These are phyloP conservation scores for Phyllosticta citribraziliensis DNA, from an alignment of 2,329 filamentous ascomycete species.

Conservation along the genomic window DNA sequence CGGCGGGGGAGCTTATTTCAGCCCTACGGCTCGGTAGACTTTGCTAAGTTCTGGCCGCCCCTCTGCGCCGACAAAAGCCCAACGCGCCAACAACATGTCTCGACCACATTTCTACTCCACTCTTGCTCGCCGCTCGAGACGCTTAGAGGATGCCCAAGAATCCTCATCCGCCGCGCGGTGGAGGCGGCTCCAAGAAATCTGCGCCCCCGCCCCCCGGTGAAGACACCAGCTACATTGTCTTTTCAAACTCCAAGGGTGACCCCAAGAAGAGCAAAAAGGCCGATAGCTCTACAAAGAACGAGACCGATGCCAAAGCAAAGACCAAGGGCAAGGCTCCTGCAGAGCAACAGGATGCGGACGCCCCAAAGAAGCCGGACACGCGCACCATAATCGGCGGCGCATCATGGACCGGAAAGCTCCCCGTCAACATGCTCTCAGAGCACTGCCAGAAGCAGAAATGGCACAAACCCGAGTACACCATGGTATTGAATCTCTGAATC, in stretches of 20 bases:
- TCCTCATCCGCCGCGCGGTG: constrained; percentile 36
- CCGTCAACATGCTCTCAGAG: constrained; percentile 85
- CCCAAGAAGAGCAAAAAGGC: constrained; percentile 31
- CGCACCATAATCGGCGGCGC: constrained; percentile 81
- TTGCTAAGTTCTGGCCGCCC: neutral
- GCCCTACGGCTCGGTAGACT: constrained; percentile 3
- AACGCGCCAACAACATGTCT: constrained; percentile 2
- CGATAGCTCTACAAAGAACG: constrained; percentile 11
- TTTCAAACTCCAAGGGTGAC: constrained; percentile 34
- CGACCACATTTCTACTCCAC: constrained; percentile 2
- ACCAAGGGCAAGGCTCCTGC: constrained; percentile 24
- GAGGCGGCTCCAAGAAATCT: constrained; percentile 28
- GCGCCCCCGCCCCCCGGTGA: constrained; percentile 20
- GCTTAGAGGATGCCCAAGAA: constrained; percentile 38
- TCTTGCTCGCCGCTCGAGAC: neutral
- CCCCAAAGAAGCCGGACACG: constrained; percentile 50
- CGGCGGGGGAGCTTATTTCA: neutral
- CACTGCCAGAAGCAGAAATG: constrained; percentile 94
- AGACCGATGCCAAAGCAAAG: constrained; percentile 20
- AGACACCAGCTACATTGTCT: constrained; percentile 41
- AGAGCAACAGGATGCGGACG: constrained; percentile 23
- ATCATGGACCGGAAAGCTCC: constrained; percentile 95
- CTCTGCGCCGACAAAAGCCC: neutral
- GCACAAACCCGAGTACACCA: constrained; percentile 87
- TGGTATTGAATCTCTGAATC: constrained; percentile 39